These are phyloP conservation scores for Penicillium sp. DNA, from an alignment of 2,329 filamentous ascomycete genomes.

Conservation along the genomic window DNA sequence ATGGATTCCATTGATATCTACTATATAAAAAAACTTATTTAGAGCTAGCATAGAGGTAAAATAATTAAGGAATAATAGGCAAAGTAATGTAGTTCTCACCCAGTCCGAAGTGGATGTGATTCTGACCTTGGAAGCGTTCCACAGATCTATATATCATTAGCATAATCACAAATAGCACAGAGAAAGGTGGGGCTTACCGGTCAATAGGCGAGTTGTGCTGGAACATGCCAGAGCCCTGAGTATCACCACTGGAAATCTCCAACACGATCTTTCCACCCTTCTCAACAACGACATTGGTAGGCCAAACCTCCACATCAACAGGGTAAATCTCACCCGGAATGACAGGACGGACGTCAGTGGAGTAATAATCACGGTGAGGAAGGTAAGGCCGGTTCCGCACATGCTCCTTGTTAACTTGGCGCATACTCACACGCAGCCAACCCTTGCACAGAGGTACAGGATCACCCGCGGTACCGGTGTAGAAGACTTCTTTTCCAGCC, in stretches of 20 bases:
- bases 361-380: constrained; percentile 53
- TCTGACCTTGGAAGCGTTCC: constrained; percentile 47
- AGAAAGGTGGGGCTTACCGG: constrained; percentile 22
- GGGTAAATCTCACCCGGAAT: constrained; percentile 52
- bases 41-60: no score
- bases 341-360: constrained; percentile 49
- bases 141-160: constrained; percentile 34
- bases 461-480: constrained; percentile 58
- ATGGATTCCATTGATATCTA: background rate
- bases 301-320: constrained; percentile 49
- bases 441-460: constrained; percentile 56
- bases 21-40: background rate
- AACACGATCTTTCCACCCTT: constrained; percentile 31
- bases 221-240: constrained; percentile 53
- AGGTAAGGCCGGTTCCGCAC: constrained; percentile 47
- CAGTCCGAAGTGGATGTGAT: constrained; percentile 51
- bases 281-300: constrained; percentile 38
- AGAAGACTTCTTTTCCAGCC: constrained; percentile 53
- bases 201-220: constrained; percentile 44
- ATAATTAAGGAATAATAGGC: constrained; percentile 45
- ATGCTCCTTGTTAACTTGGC: constrained; percentile 48
- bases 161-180: background rate
- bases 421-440: constrained; percentile 55
- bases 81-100: constrained; percentile 50
- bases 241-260: constrained; percentile 47